A percentile compares a stretch with the other conserved stretches of the same genome.
These are phyloP conservation scores for Kuraishia ogatae DNA, from an alignment of 805 yeast species.

Conservation along the genomic window DNA sequence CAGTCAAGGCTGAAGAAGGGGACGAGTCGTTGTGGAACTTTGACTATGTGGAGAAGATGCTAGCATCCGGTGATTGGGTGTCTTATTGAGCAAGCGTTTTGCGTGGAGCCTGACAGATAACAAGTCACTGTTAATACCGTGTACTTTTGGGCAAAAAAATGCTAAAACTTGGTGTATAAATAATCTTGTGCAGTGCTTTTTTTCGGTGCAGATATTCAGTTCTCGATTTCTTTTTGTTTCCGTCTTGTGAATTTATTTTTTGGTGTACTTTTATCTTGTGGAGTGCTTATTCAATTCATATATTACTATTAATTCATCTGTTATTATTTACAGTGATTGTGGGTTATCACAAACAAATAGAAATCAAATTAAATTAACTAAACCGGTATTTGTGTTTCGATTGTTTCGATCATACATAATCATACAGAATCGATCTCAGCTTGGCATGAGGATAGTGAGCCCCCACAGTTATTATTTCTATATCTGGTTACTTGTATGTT, in stretches of 20 bases:
- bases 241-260: background rate
- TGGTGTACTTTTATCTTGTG: background rate
- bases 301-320: too few species aligned
- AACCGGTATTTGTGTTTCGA: too few species aligned
- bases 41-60: slow-evolving; percentile 23
- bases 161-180: background rate
- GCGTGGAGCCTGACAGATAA: too few species aligned
- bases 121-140: too few species aligned
- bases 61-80: slow-evolving; percentile 21
- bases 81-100: background rate
- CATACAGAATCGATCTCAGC: too few species aligned
- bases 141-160: background rate
- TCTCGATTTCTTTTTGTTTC: background rate
- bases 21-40: slow-evolving; percentile 17
- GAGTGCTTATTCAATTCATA: background rate
- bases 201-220: background rate
- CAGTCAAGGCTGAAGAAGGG: background rate
- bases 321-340: background rate
- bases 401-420: too few species aligned
- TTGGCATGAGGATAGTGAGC: too few species aligned
- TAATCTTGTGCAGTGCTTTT: background rate
- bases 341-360: background rate
- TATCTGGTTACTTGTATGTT: too few species aligned
- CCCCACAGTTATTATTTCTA: too few species aligned
- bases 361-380: too few species aligned